Percentiles rank a stretch among this genome's conserved stretches.
Evolutionary conservation across 2,329 filamentous ascomycete genomes (phyloP).

Genomic region (Thielaviopsis populi): DNA sequence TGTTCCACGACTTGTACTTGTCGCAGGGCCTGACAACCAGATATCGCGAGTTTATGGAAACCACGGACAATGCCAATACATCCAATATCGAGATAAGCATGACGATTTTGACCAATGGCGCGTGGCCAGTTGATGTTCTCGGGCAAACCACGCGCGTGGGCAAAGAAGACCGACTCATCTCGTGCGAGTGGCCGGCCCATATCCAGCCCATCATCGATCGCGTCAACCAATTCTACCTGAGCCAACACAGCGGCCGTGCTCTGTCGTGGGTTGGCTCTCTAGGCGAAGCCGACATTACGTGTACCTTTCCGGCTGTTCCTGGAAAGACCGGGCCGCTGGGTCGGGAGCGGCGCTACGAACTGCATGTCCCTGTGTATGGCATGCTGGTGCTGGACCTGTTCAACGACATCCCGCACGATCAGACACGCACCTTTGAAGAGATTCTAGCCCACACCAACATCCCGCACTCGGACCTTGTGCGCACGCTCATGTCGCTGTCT

Average conservation of each 20-base stretch:
- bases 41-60: slow-evolving; percentile 37
- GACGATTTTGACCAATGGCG: slow-evolving; percentile 79
- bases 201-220: slow-evolving; percentile 9
- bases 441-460: slow-evolving; percentile 76
- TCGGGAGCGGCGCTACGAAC: slow-evolving; percentile 63
- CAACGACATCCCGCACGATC: slow-evolving; percentile 49
- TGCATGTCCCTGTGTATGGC: slow-evolving; percentile 82
- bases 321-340: slow-evolving; percentile 49
- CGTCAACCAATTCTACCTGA: slow-evolving; percentile 78
- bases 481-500: slow-evolving; percentile 67
- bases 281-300: slow-evolving; percentile 76
- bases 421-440: slow-evolving; percentile 47
- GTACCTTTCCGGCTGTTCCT: slow-evolving; percentile 55
- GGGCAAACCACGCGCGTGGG: slow-evolving; percentile 30
- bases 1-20: slow-evolving; percentile 92
- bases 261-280: slow-evolving; percentile 63
- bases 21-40: slow-evolving; percentile 67
- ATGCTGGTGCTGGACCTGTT: slow-evolving; percentile 86
- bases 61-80: slow-evolving; percentile 20
- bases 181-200: slow-evolving; percentile 19
- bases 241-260: slow-evolving; percentile 73
- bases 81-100: slow-evolving; percentile 58
- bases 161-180: slow-evolving; percentile 31
- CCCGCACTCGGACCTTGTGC: slow-evolving; percentile 53
- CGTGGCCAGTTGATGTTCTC: slow-evolving; percentile 89